These are phyloP conservation scores for Boletus vermiculosoides DNA, from an alignment of 768 basidiomycete species.

Conservation along the genomic window DNA sequence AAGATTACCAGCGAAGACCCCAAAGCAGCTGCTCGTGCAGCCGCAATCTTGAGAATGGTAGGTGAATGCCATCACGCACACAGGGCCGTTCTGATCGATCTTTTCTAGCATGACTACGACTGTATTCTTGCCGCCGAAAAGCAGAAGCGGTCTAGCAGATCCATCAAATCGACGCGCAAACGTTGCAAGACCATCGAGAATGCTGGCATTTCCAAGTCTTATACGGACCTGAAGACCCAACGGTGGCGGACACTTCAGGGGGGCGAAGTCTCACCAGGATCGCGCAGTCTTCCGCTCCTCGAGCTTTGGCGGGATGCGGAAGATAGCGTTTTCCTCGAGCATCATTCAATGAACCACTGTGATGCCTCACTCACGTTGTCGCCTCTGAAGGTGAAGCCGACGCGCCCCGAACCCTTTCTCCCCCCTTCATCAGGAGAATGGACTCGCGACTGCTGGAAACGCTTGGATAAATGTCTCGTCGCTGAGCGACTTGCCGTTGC, in stretches of 20 bases:
- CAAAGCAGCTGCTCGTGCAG: constrained; percentile 85
- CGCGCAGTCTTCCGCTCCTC: constrained; percentile 31
- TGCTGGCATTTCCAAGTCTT: constrained; percentile 32
- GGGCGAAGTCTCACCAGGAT: constrained; percentile 28
- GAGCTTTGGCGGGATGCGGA: constrained; percentile 32
- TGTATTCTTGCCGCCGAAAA: constrained; percentile 49
- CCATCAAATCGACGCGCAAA: constrained; percentile 35
- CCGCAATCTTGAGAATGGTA: constrained; percentile 87
- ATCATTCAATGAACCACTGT: constrained; percentile 19
- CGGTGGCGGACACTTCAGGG: constrained; percentile 13
- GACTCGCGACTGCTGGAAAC: constrained; percentile 79
- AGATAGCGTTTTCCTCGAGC: constrained; percentile 30
- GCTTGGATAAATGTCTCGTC: constrained; percentile 74
- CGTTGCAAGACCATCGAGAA: constrained; percentile 37
- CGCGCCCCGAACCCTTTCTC: neutral
- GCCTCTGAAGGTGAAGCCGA: constrained; percentile 9
- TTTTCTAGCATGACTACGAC: constrained; percentile 78
- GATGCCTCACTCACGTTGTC: constrained; percentile 19
- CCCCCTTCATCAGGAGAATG: constrained; percentile 40
- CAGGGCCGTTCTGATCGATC: neutral
- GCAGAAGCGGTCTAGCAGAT: constrained; percentile 28
- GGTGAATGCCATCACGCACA: constrained; percentile 18
- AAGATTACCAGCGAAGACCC: constrained; percentile 86
- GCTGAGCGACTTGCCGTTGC: constrained; percentile 61
- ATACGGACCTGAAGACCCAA: constrained; percentile 7